These are phyloP conservation scores for Solanum chiquidenum DNA, from an alignment of 257 asterid genomes.

Conservation along the genomic window DNA sequence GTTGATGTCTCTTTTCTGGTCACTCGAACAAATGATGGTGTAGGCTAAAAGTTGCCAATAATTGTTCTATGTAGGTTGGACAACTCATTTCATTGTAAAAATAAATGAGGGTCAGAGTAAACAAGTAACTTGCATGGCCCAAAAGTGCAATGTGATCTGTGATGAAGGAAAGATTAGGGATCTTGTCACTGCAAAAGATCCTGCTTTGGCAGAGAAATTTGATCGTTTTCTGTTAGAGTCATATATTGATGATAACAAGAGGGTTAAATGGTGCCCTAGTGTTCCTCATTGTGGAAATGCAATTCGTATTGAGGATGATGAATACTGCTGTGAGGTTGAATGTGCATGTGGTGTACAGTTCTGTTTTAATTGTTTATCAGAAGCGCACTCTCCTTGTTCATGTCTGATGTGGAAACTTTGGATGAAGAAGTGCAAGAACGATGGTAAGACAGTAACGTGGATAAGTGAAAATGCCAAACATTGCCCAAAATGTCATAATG, in stretches of 20 bases:
- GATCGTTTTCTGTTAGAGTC: conserved; percentile 49
- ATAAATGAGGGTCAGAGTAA: conserved; percentile 51
- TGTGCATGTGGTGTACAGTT: conserved; percentile 48
- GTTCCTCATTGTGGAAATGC: conserved; percentile 59
- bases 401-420: conserved; percentile 53
- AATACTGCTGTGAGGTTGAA: conserved; percentile 39
- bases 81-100: conserved; percentile 37
- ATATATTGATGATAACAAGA: conserved; percentile 49
- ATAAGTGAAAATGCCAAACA: conserved; percentile 18
- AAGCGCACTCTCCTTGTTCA: conserved; percentile 57
- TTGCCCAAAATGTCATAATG: conserved; percentile 50
- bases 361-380: conserved; percentile 46
- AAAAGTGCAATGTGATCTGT: conserved; percentile 45
- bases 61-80: conserved; percentile 38
- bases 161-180: conserved; percentile 38
- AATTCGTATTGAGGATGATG: conserved; percentile 29
- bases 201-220: conserved; percentile 35
- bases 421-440: conserved; percentile 29
- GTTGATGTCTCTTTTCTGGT: neutral
- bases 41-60: neutral
- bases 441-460: conserved; percentile 28
- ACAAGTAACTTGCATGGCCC: conserved; percentile 47
- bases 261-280: conserved; percentile 65
- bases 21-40: neutral
- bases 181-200: conserved; percentile 31